These are phyloP conservation scores for Schizophyllum amplum DNA, from an alignment of 1,284 basidiomycete genomes.

Conservation along the genomic window DNA sequence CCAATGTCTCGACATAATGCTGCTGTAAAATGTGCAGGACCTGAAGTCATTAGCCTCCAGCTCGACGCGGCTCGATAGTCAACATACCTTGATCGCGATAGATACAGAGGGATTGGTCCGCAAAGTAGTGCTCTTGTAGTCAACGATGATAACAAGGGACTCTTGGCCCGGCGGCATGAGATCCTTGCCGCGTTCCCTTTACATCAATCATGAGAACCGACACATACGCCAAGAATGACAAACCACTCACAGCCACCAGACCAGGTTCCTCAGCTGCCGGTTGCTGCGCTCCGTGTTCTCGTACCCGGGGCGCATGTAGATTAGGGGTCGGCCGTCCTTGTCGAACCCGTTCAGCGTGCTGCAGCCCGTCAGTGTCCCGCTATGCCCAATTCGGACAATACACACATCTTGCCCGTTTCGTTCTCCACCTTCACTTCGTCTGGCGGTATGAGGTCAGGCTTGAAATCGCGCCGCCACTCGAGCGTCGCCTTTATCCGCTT, in stretches of 20 bases:
- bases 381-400: slow-evolving; percentile 6
- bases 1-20: slow-evolving; percentile 87
- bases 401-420: slow-evolving; percentile 82
- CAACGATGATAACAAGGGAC: slow-evolving; percentile 73
- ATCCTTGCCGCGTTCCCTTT: slow-evolving; percentile 81
- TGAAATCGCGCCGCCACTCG: slow-evolving; percentile 75
- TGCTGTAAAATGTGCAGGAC: slow-evolving; percentile 81
- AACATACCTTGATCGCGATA: slow-evolving; percentile 60
- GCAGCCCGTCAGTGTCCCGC: neutral
- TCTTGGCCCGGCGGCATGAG: slow-evolving; percentile 79
- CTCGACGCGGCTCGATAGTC: no score
- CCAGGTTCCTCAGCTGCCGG: slow-evolving; percentile 73
- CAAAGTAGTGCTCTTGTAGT: slow-evolving; percentile 76
- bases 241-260: slow-evolving; percentile 68
- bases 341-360: slow-evolving; percentile 82
- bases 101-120: slow-evolving; percentile 77
- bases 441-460: slow-evolving; percentile 75
- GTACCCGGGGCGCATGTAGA: slow-evolving; percentile 78
- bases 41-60: slow-evolving; percentile 19
- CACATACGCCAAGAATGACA: slow-evolving; percentile 2
- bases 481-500: slow-evolving; percentile 70
- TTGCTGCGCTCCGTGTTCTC: slow-evolving; percentile 75
- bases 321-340: slow-evolving; percentile 69
- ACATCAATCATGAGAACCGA: neutral
- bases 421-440: slow-evolving; percentile 72